Evolutionary conservation across 257 asterid genomes (phyloP).

Genomic region (Ophiorrhiza pumila): DNA sequence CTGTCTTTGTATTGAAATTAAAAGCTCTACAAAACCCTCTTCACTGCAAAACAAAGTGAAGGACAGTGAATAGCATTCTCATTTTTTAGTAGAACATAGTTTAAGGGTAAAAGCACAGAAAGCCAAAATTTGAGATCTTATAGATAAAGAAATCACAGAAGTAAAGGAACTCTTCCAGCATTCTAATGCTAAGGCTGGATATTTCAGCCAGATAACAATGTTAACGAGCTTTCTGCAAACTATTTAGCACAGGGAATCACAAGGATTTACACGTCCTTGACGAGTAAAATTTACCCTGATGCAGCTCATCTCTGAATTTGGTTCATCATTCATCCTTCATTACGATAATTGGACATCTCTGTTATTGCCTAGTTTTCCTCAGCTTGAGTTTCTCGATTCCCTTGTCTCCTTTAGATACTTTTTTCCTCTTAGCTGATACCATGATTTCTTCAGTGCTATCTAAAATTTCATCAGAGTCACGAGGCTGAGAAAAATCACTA

Average conservation of each 20-base stretch:
- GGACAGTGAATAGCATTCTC: too few relatives aligned
- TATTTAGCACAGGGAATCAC: not conserved
- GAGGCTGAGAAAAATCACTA: slow-evolving; percentile 22
- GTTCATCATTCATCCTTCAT: not conserved
- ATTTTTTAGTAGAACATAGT: not conserved
- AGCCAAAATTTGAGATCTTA: not conserved
- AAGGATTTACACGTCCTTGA: not conserved
- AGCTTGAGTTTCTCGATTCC: slow-evolving; percentile 40
- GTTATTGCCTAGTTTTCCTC: slow-evolving; percentile 39
- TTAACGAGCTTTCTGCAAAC: not conserved
- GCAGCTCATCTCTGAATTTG: not conserved
- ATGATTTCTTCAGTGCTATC: slow-evolving; percentile 26
- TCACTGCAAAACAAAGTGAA: too few relatives aligned
- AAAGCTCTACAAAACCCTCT: too few relatives aligned
- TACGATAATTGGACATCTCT: not conserved
- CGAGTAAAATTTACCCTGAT: not conserved
- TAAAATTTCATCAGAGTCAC: slow-evolving; percentile 15
- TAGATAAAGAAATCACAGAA: not conserved
- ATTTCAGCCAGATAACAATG: not conserved
- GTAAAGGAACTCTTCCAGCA: not conserved
- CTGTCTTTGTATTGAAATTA: too few relatives aligned
- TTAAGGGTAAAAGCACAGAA: not conserved
- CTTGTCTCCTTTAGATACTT: slow-evolving; percentile 26
- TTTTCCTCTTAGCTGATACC: slow-evolving; percentile 33
- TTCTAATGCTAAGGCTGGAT: too few relatives aligned